Conservation (phyloP, 1,139 yeast species). For the Yamadazyma siamensis region DNA sequence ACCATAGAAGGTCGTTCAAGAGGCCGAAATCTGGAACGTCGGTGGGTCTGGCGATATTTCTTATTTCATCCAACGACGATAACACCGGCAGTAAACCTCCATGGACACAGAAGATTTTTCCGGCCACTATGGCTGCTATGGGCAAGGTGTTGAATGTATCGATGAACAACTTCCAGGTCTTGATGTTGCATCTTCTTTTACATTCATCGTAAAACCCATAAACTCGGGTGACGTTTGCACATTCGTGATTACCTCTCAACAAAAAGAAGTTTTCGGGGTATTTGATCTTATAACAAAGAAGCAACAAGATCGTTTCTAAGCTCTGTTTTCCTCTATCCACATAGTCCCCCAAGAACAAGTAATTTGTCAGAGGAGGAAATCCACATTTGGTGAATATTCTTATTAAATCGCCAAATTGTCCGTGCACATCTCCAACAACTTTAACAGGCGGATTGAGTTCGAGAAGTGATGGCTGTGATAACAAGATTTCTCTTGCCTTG, state of each 20-base stretch:
- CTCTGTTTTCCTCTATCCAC: slow-evolving; percentile 97
- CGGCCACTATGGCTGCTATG: slow-evolving; percentile 93
- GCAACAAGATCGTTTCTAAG: slow-evolving; percentile 79
- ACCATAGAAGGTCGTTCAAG: slow-evolving; percentile 89
- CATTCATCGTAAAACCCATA: slow-evolving; percentile 98
- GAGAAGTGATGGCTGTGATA: slow-evolving; percentile 82
- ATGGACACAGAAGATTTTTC: slow-evolving; percentile 94
- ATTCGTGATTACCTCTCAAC: slow-evolving; percentile 92
- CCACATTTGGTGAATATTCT: slow-evolving; percentile 94
- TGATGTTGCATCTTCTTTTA: slow-evolving; percentile 86
- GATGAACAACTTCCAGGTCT: slow-evolving; percentile 89
- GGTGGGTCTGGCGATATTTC: slow-evolving; percentile 89
- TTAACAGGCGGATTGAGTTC: slow-evolving; percentile 95
- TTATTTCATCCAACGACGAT: slow-evolving; percentile 86
- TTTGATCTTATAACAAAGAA: slow-evolving; percentile 89
- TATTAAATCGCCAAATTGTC: slow-evolving; percentile 89
- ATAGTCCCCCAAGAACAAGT: slow-evolving; percentile 89
- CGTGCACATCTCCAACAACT: slow-evolving; percentile 97
- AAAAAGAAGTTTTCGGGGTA: slow-evolving; percentile 95
- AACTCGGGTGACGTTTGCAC: slow-evolving; percentile 92
- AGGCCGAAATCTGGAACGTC: slow-evolving; percentile 97
- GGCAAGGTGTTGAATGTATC: slow-evolving; percentile 95
- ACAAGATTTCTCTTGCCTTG: slow-evolving; percentile 80
- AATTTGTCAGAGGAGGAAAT: slow-evolving; percentile 94
- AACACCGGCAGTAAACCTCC: slow-evolving; percentile 94